Percentiles rank a stretch among this genome's conserved stretches.
Evolutionary conservation across 2,329 filamentous ascomycete species (phyloP).

Genomic region (Alternaria hordeiaustralica): DNA sequence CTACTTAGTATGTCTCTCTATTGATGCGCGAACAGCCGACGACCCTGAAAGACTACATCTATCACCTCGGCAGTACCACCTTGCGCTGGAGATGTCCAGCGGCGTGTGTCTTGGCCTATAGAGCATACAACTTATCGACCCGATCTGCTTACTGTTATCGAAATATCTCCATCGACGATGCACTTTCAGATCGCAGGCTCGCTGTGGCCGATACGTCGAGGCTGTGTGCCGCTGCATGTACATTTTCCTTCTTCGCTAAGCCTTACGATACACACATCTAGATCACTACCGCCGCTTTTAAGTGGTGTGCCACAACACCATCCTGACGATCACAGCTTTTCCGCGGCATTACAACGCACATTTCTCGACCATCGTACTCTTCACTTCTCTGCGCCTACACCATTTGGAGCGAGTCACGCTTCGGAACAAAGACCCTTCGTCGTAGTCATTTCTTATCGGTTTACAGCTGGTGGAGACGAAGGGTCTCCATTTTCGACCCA

Average conservation of each 20-base stretch:
- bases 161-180: not conserved
- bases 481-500: not conserved
- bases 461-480: not conserved
- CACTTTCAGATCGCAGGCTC: not conserved
- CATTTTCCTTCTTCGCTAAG: not conserved
- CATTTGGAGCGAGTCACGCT: not conserved
- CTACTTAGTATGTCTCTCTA: not conserved
- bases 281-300: constrained; percentile 3
- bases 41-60: not conserved
- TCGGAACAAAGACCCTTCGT: not conserved
- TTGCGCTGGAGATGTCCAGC: not conserved
- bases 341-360: not conserved
- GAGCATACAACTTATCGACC: not conserved
- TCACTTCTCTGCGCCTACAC: not conserved
- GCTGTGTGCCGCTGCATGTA: not conserved
- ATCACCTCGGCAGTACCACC: not conserved
- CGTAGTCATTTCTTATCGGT: not conserved
- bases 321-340: not conserved
- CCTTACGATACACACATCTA: constrained; percentile 4
- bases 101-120: not conserved
- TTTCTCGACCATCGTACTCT: not conserved
- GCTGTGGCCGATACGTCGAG: not conserved
- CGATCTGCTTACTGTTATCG: not conserved
- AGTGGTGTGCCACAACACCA: not conserved
- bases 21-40: not conserved